Evolutionary conservation across 345 rosid genomes (phyloP), one percentile per base, ranked within the genome.

Genomic region (Cardiospermum halicacabum): DNA sequence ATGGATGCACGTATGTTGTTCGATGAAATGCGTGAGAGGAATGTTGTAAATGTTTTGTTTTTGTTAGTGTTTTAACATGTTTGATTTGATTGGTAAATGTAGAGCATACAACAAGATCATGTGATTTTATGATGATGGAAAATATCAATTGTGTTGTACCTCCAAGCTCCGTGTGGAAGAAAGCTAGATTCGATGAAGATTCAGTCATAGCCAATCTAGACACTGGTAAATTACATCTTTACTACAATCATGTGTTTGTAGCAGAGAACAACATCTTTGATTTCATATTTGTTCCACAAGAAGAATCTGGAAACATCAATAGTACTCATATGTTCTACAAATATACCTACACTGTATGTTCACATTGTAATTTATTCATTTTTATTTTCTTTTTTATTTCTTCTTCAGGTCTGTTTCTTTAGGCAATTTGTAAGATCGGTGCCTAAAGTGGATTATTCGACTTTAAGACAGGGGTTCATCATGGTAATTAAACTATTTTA

Each of bases 401-500:
- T 43, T 53, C 56, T n/a, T 30, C 82, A 88, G 96, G 96, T 82
- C 53, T 89, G 93, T 71, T 94, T 94, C 82, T 91, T 87, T 61
- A 83, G 97, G 58, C 99, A 94, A 68, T 94, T 94, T 74, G 77
- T 85, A 60, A 67, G 86, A 58, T 91, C 99, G 8, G 93, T 94
- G 27, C 84, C 90, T 48, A 94, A 85, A 75, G 84, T 87, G 49
- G 99, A 94, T 77, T 94, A 94, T 78, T 66, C 91, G 78, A 82
- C 99, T 21, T 72, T 94, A 11, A 72, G 99, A 62, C 96, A 91
- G 80, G 97, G 97, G 58, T 94, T 94, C 69, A 89, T 94, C 58
- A 87, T 67, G 91, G 99, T 94, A 71, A 3, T 12, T 40, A n/a
- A n/a, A n/a, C n/a, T n/a, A n/a, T n/a, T n/a, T n/a, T n/a, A n/a